Percentiles rank a stretch among this genome's conserved stretches.
Evolutionary conservation across 306 rosid species (phyloP).

Genomic region (Vigna mungo): DNA sequence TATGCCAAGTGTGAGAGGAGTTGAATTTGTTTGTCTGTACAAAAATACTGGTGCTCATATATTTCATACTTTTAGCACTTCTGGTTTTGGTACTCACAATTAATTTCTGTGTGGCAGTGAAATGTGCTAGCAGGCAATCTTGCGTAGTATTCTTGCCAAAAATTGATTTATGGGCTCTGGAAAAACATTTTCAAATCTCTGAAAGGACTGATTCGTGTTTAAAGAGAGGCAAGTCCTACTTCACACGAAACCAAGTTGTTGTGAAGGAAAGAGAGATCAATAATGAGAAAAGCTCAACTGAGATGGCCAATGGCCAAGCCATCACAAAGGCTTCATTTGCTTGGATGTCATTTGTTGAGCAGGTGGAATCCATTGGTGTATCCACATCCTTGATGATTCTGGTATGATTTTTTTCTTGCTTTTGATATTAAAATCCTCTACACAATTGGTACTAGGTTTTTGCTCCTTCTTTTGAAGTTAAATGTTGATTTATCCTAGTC

Average conservation of each 20-base stretch:
- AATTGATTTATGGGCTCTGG: conserved; percentile 94
- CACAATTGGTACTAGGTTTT: conserved; percentile 13
- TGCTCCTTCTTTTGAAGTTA: not conserved
- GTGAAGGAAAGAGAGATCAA: conserved; percentile 50
- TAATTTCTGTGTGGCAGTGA: conserved; percentile 68
- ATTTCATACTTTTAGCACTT: conserved; percentile 26
- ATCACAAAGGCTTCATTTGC: conserved; percentile 62
- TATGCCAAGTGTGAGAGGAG: conserved; percentile 13
- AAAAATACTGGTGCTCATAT: conserved; percentile 28
- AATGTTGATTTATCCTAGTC: conserved; percentile 28
- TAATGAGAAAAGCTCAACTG: conserved; percentile 52
- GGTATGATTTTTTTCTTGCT: conserved; percentile 60
- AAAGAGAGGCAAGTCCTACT: conserved; percentile 44
- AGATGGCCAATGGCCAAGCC: conserved; percentile 47
- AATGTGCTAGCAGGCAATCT: conserved; percentile 70
- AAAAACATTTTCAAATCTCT: conserved; percentile 51
- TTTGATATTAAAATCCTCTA: conserved; percentile 4
- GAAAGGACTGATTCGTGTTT: conserved; percentile 58
- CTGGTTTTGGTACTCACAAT: conserved; percentile 31
- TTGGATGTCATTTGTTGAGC: conserved; percentile 90
- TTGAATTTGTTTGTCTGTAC: conserved; percentile 10
- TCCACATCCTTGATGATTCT: conserved; percentile 79
- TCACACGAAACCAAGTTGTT: conserved; percentile 41
- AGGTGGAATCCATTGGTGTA: conserved; percentile 77
- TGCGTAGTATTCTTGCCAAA: conserved; percentile 88